Conservation (phyloP, 306 rosid genomes). For the Albizia julibrissin region DNA sequence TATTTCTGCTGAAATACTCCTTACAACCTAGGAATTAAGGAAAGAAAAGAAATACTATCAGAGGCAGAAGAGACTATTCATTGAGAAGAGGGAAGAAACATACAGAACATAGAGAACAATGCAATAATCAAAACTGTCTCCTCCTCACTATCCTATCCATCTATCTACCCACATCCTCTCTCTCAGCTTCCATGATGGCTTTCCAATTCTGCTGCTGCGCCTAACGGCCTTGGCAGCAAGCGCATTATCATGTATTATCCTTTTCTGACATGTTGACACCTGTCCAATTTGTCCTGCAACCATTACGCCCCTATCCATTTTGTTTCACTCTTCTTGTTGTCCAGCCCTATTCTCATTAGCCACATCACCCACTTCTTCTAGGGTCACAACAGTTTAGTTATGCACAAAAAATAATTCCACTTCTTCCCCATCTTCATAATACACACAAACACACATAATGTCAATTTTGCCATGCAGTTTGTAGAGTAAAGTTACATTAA, state of each 20-base stretch:
- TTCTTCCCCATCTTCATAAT: neutral
- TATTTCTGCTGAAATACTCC: neutral
- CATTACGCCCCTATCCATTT: neutral
- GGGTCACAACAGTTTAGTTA: neutral
- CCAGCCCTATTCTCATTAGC: neutral
- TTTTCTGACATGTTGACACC: neutral
- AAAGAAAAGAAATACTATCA: neutral
- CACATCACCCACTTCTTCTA: neutral
- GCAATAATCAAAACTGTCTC: neutral
- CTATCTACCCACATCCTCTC: neutral
- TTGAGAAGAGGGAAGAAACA: neutral
- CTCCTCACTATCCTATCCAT: neutral
- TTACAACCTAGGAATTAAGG: neutral
- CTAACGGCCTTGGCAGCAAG: neutral
- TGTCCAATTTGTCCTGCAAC: neutral
- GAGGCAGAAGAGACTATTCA: neutral
- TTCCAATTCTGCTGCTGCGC: neutral
- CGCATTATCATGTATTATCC: neutral
- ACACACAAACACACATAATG: neutral
- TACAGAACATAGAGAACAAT: neutral
- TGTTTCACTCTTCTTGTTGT: neutral
- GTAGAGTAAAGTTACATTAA: conserved; percentile 33
- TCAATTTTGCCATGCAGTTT: neutral
- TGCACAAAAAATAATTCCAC: neutral
- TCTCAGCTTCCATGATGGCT: neutral